A percentile compares a stretch with the other conserved stretches of the same genome.
phyloP scores from a whole-genome alignment of 306 rosid species.

The Trichosanthes cucumerina region DNA sequence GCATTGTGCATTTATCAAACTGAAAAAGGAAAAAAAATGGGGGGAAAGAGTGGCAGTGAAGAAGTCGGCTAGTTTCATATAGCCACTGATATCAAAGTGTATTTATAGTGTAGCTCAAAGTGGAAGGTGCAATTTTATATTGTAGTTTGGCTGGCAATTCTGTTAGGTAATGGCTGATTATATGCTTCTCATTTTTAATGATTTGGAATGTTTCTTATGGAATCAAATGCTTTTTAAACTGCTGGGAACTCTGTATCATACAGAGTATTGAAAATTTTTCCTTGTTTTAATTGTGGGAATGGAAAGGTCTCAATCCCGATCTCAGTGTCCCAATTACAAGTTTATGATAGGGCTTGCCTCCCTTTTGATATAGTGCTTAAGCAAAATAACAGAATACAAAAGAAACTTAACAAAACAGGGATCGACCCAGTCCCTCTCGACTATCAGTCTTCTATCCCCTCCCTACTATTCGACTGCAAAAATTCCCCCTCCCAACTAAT shows the following conservation, averaged over 20 bases:
- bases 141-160: not conserved
- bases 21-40: not conserved
- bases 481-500: no score
- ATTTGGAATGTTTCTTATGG: not conserved
- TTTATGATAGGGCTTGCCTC: no score
- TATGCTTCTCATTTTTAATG: not conserved
- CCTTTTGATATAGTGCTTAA: no score
- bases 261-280: no score
- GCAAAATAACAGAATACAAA: no score
- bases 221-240: not conserved
- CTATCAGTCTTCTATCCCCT: no score
- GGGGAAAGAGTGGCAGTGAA: not conserved
- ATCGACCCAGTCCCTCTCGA: no score
- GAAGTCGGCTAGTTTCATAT: not conserved
- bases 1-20: not conserved
- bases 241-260: not conserved
- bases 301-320: no score
- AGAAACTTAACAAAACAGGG: no score
- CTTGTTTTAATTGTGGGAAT: no score
- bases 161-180: not conserved
- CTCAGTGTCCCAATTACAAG: no score
- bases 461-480: no score
- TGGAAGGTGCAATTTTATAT: not conserved
- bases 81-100: slow-evolving; percentile 1
- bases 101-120: not conserved